Evolutionary conservation across 805 yeast species (phyloP), one percentile per base, ranked within the genome.

Genomic region (Nakazawaea laoshanensis): DNA sequence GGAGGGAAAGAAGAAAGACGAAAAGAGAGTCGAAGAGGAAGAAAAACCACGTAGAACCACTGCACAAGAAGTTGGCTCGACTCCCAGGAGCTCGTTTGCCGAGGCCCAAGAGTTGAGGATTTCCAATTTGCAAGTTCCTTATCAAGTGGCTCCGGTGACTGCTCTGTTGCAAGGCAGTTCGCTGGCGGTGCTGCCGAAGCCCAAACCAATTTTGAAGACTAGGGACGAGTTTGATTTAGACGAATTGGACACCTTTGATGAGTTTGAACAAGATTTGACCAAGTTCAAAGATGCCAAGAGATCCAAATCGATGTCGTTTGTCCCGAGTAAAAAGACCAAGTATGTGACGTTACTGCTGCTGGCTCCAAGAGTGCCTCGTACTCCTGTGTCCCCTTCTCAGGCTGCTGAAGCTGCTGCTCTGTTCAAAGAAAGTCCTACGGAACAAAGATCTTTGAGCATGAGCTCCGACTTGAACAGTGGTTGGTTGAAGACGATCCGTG

Each of bases 331-430:
- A 51, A 70, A 68, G 50, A 56, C 65, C 29, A 59, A 55, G 19
- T 63, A 61, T 37, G 50, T 78, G 28, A 80, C 89, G 10, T 85
- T 85, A 13, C 89, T 89, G 15, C 87, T 87, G 9, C 86, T 85
- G 17, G 84, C 89, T 21, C 92, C 92, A 37, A 64, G 89, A 47
- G 70, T 80, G 8, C 78, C 86, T n/a, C 71, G 74, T 42, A 62
- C 70, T 21, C 67, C 77, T 4, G 56, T 70, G 33, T 61, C 74
- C 24, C 76, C 81, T 8, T 65, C 65, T 37, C 79, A 83, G 5
- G 82, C 81, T 7, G 82, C 82, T 10, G 81, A 83, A 2, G 83
- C 79, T 21, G 80, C 78, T 11, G 79, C 81, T 29, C 77, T 80
- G 2, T 50, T 76, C 23, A 67, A 68, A 48, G 70, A 70, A 32